These are phyloP conservation scores for Petrea volubilis DNA, from an alignment of 257 asterid species.

Conservation along the genomic window DNA sequence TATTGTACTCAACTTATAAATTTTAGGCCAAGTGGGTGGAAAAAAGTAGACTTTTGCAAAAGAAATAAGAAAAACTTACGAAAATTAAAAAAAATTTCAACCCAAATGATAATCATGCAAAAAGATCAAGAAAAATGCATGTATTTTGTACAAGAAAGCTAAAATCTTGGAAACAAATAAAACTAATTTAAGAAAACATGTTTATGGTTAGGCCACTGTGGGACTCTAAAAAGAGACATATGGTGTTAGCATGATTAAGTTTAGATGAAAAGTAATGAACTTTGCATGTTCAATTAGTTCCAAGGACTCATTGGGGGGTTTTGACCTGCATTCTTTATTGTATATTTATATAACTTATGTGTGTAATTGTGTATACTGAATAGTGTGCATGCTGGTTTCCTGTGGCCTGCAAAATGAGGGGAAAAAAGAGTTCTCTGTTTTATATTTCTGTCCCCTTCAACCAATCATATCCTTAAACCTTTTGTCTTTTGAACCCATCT, in stretches of 20 bases:
- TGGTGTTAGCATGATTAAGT: background rate
- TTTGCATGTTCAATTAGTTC: background rate
- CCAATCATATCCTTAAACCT: conserved; percentile 1
- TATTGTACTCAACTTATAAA: too few relatives aligned
- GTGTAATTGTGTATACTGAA: background rate
- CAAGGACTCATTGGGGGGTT: background rate
- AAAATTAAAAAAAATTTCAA: too few relatives aligned
- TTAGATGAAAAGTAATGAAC: background rate
- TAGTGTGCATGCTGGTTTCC: conserved; percentile 13
- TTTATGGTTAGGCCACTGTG: background rate
- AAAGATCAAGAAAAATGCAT: background rate
- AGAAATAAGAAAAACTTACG: background rate
- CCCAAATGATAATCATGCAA: background rate
- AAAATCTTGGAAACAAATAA: background rate
- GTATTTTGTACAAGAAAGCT: background rate
- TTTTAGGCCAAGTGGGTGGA: background rate
- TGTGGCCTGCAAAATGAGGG: conserved; percentile 24
- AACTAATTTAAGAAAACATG: background rate
- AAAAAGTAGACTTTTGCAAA: background rate
- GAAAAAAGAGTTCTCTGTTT: background rate
- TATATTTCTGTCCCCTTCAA: conserved; percentile 10
- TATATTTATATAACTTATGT: background rate
- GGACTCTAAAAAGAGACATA: background rate
- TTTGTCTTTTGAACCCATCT: conserved; percentile 9
- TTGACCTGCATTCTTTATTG: background rate